Conservation (phyloP, 805 yeast species). For the Schwanniomyces vanrijiae region DNA sequence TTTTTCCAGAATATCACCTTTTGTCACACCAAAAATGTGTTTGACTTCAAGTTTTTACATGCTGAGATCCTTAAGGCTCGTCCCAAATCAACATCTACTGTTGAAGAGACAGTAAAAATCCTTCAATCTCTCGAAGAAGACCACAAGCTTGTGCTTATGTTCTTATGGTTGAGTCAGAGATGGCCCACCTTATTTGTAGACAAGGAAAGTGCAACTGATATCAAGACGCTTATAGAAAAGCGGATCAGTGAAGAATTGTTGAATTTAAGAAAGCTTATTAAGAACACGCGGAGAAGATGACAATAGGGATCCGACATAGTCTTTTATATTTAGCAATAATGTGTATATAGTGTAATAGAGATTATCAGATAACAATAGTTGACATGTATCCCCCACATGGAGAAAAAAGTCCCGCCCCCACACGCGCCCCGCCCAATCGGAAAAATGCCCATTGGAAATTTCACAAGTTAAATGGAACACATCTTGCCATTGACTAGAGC, state of each 20-base stretch:
- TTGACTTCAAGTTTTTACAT: slow-evolving; percentile 47
- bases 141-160: slow-evolving; percentile 67
- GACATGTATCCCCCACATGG: background rate
- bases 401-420: background rate
- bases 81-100: slow-evolving; percentile 17
- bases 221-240: slow-evolving; percentile 68
- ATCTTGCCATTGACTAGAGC: too few species aligned
- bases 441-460: too few species aligned
- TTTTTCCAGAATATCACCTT: slow-evolving; percentile 54
- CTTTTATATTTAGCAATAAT: background rate
- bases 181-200: slow-evolving; percentile 83
- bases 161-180: slow-evolving; percentile 83
- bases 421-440: background rate
- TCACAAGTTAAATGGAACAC: too few species aligned
- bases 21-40: slow-evolving; percentile 52
- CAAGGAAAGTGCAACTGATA: slow-evolving; percentile 66
- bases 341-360: background rate
- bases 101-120: slow-evolving; percentile 18
- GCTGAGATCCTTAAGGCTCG: slow-evolving; percentile 18
- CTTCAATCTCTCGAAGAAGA: slow-evolving; percentile 53
- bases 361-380: background rate
- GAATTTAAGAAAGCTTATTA: slow-evolving; percentile 23
- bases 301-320: too few species aligned
- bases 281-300: slow-evolving; percentile 4
- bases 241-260: slow-evolving; percentile 51